A percentile compares a stretch with the other conserved stretches of the same genome.
Evolutionary conservation across 305 asterid genomes (phyloP).

Genomic region (Fraxinus dipetala): DNA sequence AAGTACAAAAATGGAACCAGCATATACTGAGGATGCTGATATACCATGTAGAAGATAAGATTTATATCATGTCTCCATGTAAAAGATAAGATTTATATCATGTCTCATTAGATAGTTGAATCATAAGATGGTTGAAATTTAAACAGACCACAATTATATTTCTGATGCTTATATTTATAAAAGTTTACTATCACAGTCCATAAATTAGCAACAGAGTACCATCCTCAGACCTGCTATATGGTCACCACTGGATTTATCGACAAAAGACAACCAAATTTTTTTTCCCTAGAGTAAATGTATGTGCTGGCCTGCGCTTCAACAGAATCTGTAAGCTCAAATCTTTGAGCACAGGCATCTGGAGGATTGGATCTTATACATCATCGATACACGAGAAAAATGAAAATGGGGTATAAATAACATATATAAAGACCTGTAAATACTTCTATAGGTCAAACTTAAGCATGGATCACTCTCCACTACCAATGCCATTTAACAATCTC

Average conservation of each 20-base stretch:
- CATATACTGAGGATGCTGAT: background rate
- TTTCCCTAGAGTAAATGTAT: background rate
- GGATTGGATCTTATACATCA: constrained; percentile 2
- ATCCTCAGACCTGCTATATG: background rate
- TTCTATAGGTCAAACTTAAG: background rate
- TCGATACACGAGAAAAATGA: background rate
- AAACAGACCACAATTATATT: background rate
- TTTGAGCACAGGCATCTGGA: constrained; percentile 4
- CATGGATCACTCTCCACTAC: background rate
- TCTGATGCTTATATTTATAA: background rate
- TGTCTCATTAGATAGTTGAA: background rate
- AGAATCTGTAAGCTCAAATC: constrained; percentile 12
- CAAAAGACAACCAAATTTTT: background rate
- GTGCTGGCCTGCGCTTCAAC: constrained; percentile 10
- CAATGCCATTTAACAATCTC: background rate
- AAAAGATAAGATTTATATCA: background rate
- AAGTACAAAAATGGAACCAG: constrained; percentile 5
- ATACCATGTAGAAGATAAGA: background rate
- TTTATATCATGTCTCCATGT: background rate
- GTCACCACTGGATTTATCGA: background rate
- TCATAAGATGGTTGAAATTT: background rate
- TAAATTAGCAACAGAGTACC: background rate
- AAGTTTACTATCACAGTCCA: background rate
- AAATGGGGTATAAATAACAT: background rate
- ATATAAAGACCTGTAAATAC: background rate